Percentiles rank a stretch among this genome's conserved stretches.
Evolutionary conservation across 306 rosid species (phyloP).

Genomic region (Hippophae rhamnoides): DNA sequence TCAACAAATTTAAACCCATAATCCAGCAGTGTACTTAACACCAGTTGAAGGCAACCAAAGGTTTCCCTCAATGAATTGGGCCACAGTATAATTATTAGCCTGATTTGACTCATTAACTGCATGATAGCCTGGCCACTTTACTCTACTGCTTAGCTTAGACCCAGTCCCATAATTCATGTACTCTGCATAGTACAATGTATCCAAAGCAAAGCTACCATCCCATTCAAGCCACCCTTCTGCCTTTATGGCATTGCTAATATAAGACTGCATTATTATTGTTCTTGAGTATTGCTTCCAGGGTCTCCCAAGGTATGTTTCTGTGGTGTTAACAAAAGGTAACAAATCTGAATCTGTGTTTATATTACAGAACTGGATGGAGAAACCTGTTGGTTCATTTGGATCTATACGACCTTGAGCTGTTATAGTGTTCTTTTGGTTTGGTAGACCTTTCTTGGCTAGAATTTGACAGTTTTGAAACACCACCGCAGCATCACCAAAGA

Average conservation of each 20-base stretch:
- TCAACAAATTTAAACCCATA: constrained; percentile 14
- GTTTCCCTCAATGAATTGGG: constrained; percentile 56
- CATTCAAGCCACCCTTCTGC: constrained; percentile 87
- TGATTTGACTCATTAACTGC: constrained; percentile 30
- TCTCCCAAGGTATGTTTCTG: constrained; percentile 53
- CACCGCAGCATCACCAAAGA: constrained; percentile 69
- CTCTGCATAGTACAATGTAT: constrained; percentile 61
- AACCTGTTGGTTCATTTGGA: constrained; percentile 61
- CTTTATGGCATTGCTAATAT: constrained; percentile 34
- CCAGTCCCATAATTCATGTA: constrained; percentile 62
- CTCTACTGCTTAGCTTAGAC: constrained; percentile 30
- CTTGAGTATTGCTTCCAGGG: constrained; percentile 83
- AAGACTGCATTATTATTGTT: constrained; percentile 54
- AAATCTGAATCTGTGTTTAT: constrained; percentile 56
- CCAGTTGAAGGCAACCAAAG: constrained; percentile 76
- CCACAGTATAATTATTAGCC: constrained; percentile 42
- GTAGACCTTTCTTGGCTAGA: constrained; percentile 43
- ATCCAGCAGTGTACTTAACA: constrained; percentile 42
- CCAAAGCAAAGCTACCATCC: constrained; percentile 40
- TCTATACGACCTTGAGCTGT: constrained; percentile 88
- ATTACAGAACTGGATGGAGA: constrained; percentile 75
- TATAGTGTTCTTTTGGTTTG: constrained; percentile 68
- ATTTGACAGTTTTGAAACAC: constrained; percentile 64
- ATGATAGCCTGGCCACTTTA: constrained; percentile 67
- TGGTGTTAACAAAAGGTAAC: constrained; percentile 19